Conservation (phyloP, 169 alveolate species). For the Sarcocystis neurona region DNA sequence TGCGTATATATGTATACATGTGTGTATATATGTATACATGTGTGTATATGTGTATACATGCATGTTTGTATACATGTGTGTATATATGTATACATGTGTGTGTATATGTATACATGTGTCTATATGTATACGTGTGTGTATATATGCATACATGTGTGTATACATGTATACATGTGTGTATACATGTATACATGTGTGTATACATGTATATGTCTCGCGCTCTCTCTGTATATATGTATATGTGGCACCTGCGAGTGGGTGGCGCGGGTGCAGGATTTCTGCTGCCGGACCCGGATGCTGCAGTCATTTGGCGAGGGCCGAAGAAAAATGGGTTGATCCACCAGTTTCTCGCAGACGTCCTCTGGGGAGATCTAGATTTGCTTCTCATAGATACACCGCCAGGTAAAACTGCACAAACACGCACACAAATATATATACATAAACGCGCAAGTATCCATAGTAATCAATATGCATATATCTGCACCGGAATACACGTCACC, state of each 20-base stretch:
- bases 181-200: neutral
- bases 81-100: neutral
- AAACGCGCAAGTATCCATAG: too few relatives aligned
- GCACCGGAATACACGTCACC: too few relatives aligned
- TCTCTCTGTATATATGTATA: neutral
- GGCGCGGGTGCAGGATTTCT: slow-evolving; percentile 89
- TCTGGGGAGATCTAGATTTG: slow-evolving; percentile 97
- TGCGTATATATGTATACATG: neutral
- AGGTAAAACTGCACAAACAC: slow-evolving; percentile 72
- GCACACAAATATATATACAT: too few relatives aligned
- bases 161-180: too few relatives aligned
- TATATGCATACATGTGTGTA: too few relatives aligned
- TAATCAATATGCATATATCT: too few relatives aligned
- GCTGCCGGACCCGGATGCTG: slow-evolving; percentile 91
- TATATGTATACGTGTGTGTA: too few relatives aligned
- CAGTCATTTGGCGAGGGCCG: slow-evolving; percentile 99
- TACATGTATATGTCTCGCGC: neutral
- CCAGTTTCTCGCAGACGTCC: slow-evolving; percentile 95
- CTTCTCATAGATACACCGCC: slow-evolving; percentile 99
- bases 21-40: neutral
- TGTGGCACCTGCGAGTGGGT: too few relatives aligned
- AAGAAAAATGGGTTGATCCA: slow-evolving; percentile 94
- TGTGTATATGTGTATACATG: neutral
- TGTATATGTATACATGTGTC: neutral
- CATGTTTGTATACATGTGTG: neutral